A percentile compares a stretch with the other conserved stretches of the same genome.
Conservation (phyloP, 2,329 filamentous ascomycete genomes). For the Fusarium sp. region DNA sequence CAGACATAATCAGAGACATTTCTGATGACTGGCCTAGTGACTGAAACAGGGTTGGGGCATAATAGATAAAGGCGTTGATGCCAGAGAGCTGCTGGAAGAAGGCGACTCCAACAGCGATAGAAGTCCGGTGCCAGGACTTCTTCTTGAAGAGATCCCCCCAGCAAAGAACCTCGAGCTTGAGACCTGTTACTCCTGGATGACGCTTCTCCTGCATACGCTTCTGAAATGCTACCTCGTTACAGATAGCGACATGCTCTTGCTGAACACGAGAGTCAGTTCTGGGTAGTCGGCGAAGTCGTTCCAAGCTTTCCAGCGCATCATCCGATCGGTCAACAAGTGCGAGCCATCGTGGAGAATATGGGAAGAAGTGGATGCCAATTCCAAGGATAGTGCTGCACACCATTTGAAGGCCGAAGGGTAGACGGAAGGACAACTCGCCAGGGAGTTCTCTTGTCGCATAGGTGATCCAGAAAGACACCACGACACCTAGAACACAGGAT, state of each 20-base stretch:
- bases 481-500: slow-evolving; percentile 52
- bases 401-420: slow-evolving; percentile 50
- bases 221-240: not conserved
- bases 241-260: not conserved
- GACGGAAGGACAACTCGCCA: slow-evolving; percentile 53
- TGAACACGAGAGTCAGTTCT: slow-evolving; percentile 54
- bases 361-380: slow-evolving; percentile 56
- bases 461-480: slow-evolving; percentile 64
- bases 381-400: slow-evolving; percentile 40
- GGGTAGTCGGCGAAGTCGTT: slow-evolving; percentile 55
- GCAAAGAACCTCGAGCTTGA: slow-evolving; percentile 7
- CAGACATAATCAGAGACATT: slow-evolving; percentile 48
- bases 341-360: slow-evolving; percentile 60
- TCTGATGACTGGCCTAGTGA: slow-evolving; percentile 43
- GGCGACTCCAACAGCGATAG: slow-evolving; percentile 30
- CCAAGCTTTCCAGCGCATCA: slow-evolving; percentile 52
- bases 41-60: slow-evolving; percentile 43
- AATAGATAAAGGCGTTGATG: slow-evolving; percentile 38
- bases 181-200: not conserved
- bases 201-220: not conserved
- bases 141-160: slow-evolving; percentile 18
- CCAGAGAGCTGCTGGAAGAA: slow-evolving; percentile 44
- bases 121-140: slow-evolving; percentile 3
- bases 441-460: slow-evolving; percentile 61
- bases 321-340: slow-evolving; percentile 53